These are phyloP conservation scores for Paramyrothecium roridum DNA, from an alignment of 2,329 filamentous ascomycete species.

Conservation along the genomic window DNA sequence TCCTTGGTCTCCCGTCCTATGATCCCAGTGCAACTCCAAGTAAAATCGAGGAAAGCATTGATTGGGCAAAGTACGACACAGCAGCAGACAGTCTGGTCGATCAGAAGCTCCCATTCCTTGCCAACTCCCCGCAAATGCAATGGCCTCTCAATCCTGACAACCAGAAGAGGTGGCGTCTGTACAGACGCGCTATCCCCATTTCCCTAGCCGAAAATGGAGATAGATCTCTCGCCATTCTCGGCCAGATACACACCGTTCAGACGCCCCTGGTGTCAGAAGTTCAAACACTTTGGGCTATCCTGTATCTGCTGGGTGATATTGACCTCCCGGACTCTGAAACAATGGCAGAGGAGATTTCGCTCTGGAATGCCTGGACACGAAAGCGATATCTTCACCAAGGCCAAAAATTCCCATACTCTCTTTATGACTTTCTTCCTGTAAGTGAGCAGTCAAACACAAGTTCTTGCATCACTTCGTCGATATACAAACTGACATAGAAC, in stretches of 20 bases:
- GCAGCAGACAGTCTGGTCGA: background rate
- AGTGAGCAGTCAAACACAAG: background rate
- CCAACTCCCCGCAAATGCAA: background rate
- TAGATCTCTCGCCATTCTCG: constrained; percentile 1
- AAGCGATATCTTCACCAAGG: background rate
- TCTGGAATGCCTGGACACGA: constrained; percentile 4
- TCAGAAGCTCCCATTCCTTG: constrained; percentile 1
- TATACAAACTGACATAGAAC: background rate
- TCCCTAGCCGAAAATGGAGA: background rate
- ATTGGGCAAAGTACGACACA: background rate
- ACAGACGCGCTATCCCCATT: constrained; percentile 1
- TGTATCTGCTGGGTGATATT: background rate
- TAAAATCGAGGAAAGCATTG: background rate
- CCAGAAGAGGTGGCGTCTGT: constrained; percentile 1
- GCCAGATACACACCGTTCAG: constrained; percentile 3
- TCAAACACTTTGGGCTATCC: constrained; percentile 3
- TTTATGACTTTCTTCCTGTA: constrained; percentile 2
- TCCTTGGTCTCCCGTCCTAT: background rate
- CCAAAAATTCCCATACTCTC: constrained; percentile 3
- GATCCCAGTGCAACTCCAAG: no score
- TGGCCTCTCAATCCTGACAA: background rate
- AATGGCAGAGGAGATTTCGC: constrained; percentile 1
- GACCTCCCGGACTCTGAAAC: background rate
- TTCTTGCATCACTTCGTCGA: background rate
- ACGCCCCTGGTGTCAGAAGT: constrained; percentile 1